Evolutionary conservation across 345 rosid species (phyloP), one percentile per base, ranked within the genome.

Genomic region (Ceriops tagal): DNA sequence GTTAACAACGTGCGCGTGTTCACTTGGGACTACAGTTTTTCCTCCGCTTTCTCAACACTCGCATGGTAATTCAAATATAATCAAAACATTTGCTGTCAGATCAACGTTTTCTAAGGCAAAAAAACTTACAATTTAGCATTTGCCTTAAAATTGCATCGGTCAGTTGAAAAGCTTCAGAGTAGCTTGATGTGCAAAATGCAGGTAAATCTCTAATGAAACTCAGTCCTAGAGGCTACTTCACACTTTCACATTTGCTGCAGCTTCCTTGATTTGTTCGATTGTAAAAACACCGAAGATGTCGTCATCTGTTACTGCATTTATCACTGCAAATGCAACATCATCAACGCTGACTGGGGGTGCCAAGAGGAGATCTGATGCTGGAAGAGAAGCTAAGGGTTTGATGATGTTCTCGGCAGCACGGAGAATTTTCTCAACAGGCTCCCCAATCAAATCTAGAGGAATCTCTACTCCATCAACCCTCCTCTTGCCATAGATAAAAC

Each of bases 221-320:
- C 49, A 13, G 5, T 43, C 49, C 49, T 43, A 0, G 1, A 56
- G 28, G 4, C 28, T 24, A 24, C 30, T 56, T 10, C 73, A 88
- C 0, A 58, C 88, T 76, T 72, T 86, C 67, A 83, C 82, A 70
- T 87, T 88, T 9, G 90, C 85, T 10, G 97, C 96, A 15, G 90
- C 96, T 83, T 91, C 92, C 81, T 91, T 93, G 81, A 93, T 93
- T 82, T 93, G 97, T 71, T 93, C 95, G 3, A 93, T 91, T 19
- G 96, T 89, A 87, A 91, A 88, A 75, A 88, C 67, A 60, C 98
- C 97, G 15, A 89, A 93, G 80, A 87, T 68, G 55, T 91, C 96
- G 28, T 89, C 92, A 71, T 91, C 96, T 34, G 68, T 82, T 7
- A 93, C 79, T 2, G 91, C 95, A 65, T 83, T 83, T 5, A 87